These are phyloP conservation scores for Magnolia officinalis DNA, from an alignment of 164 flowering plant species.

Conservation along the genomic window DNA sequence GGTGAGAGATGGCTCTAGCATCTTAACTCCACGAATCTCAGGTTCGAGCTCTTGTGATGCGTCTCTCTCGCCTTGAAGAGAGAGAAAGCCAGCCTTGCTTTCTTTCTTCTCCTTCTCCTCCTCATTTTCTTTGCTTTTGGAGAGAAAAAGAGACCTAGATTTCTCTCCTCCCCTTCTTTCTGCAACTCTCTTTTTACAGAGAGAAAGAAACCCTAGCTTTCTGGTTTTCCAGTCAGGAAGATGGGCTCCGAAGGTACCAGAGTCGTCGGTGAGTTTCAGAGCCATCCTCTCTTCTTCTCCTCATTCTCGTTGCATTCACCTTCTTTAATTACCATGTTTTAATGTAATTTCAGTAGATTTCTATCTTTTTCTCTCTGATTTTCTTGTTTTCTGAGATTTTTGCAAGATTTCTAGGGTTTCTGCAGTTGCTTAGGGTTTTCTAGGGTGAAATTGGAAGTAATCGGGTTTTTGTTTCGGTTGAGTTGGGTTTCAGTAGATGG, in stretches of 20 bases:
- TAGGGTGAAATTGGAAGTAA: not conserved
- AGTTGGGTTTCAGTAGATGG: not conserved
- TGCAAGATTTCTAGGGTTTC: not conserved
- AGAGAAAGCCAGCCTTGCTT: not conserved
- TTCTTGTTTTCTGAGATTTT: not conserved
- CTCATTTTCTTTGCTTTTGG: not conserved
- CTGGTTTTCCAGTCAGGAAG: not conserved
- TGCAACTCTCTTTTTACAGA: not conserved
- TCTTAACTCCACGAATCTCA: too few species aligned
- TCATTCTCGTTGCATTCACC: not conserved
- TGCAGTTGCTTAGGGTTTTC: not conserved
- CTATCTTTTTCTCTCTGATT: not conserved
- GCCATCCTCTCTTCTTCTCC: constrained; percentile 1
- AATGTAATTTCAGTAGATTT: too few species aligned
- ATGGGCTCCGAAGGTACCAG: constrained; percentile 46
- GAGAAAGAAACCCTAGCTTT: constrained; percentile 14
- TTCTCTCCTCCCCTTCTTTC: not conserved
- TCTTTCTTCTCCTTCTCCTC: not conserved
- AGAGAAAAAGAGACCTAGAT: not conserved
- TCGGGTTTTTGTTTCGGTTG: not conserved
- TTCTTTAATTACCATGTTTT: not conserved
- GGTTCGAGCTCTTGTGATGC: not conserved
- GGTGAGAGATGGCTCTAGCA: too few species aligned
- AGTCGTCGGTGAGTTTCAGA: constrained; percentile 38
- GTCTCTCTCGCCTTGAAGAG: not conserved